A percentile compares a stretch with the other conserved stretches of the same genome.
These are phyloP conservation scores for Drechslerella coelobrocha DNA, from an alignment of 2,329 filamentous ascomycete species.

Conservation along the genomic window DNA sequence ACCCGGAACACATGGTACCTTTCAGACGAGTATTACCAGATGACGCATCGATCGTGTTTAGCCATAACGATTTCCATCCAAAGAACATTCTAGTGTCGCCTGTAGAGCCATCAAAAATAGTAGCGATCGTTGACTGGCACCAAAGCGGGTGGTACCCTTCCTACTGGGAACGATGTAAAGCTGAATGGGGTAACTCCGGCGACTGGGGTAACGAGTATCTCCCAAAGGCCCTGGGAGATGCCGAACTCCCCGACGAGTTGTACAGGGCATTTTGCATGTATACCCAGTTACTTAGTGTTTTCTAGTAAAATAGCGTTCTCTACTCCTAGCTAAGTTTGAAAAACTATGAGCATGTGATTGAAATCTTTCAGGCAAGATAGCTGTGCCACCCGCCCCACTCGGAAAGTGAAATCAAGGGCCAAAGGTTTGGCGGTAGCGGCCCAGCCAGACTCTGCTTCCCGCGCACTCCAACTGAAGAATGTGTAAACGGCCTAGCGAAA, in stretches of 20 bases:
- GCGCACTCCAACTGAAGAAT: no score
- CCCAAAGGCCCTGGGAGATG: neutral
- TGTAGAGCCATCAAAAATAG: constrained; percentile 9
- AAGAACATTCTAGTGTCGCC: constrained; percentile 23
- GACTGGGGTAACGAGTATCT: constrained; percentile 10
- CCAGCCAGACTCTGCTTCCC: no score
- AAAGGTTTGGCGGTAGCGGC: no score
- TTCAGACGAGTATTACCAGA: constrained; percentile 7
- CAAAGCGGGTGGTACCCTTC: constrained; percentile 35
- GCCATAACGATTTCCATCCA: constrained; percentile 18
- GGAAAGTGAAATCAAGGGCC: no score
- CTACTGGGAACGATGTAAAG: constrained; percentile 27
- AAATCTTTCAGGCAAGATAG: no score
- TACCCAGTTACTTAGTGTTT: constrained; percentile 9
- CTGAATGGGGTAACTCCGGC: constrained; percentile 14
- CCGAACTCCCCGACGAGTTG: constrained; percentile 1
- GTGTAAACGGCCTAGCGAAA: no score
- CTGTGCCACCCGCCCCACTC: no score
- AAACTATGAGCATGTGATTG: no score
- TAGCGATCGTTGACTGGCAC: constrained; percentile 22
- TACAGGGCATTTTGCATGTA: constrained; percentile 21
- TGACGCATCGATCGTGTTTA: constrained; percentile 12
- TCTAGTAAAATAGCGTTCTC: no score
- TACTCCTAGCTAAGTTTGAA: no score
- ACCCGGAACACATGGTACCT: neutral